Evolutionary conservation across 805 yeast species (phyloP), one percentile per base, ranked within the genome.

Genomic region (Priceomyces melissophilus): DNA sequence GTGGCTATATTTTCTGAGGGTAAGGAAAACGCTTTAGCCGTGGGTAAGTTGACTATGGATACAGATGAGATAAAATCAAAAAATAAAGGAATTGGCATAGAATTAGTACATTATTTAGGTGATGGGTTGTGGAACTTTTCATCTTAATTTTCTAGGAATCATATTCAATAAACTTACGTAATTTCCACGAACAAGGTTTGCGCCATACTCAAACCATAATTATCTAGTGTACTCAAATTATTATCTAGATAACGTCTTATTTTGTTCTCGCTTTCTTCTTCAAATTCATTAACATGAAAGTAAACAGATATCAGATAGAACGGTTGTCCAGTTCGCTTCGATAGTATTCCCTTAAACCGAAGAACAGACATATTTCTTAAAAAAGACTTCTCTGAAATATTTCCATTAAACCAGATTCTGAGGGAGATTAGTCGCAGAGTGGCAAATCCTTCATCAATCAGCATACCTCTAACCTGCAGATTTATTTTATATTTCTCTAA

Each of bases 1-100:
- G 96, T 90, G 35, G 75, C 85, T 7, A 77, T 91, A 17, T 84
- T 82, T 58, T 96, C 97, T 37, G 96, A 90, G 65, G 96, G 96
- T 44, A 91, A 91, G 57, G 95, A 89, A 49, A 71, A 76, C 54
- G 96, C 97, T 0, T 67, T 91, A 63, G 97, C 97, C 5, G 73
- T 91, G 43, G 98, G 97, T n/a, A 81, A 81, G 52, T 70, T 91
- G 46, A 63, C 77, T 37, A 87, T 90, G 96, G 81, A 89, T 52
- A 84, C 95, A 2, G 91, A 86, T 52, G 96, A 90, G 37, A 89
- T 90, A 55, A 86, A 84, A 61, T 66, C 76, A 14, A 72, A 78
- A 32, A 90, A 90, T 61, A 90, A 90, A 63, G 96, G 95, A 33
- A 81, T 86, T 45, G 97, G 96, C 56, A 79, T 91, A 42, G 96